Evolutionary conservation across 352 stramenopile genomes (phyloP).

Genomic region (Phytophthora citricola): DNA sequence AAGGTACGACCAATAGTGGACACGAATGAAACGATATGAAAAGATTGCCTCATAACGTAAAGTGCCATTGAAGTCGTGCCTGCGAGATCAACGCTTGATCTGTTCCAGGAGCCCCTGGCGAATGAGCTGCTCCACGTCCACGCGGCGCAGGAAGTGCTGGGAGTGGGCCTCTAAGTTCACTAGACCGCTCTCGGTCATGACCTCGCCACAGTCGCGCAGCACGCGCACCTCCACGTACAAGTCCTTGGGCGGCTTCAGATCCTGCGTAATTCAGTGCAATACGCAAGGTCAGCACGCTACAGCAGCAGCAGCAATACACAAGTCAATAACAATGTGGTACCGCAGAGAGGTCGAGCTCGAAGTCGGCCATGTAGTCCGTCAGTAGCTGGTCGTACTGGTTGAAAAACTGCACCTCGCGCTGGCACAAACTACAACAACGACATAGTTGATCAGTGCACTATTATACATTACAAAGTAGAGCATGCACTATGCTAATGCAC

Average conservation of each 20-base stretch:
- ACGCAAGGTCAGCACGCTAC: constrained; percentile 13
- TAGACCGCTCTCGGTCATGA: constrained; percentile 91
- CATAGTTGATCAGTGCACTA: background rate
- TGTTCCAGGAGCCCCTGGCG: constrained; percentile 87
- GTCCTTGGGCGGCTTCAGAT: constrained; percentile 90
- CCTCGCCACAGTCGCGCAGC: constrained; percentile 87
- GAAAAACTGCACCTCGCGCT: constrained; percentile 90
- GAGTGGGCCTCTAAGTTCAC: constrained; percentile 89
- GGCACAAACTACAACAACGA: constrained; percentile 61
- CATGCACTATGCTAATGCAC: no score
- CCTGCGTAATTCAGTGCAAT: constrained; percentile 43
- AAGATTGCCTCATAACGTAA: constrained; percentile 24
- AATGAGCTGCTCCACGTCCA: constrained; percentile 88
- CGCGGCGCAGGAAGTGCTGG: constrained; percentile 88
- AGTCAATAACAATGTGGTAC: constrained; percentile 34
- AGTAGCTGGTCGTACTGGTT: constrained; percentile 92
- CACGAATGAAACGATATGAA: constrained; percentile 28
- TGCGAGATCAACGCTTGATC: constrained; percentile 61
- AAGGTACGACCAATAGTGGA: constrained; percentile 17
- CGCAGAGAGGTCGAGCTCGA: constrained; percentile 87
- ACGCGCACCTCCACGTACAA: constrained; percentile 92
- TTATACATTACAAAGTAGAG: background rate
- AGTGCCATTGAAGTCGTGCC: constrained; percentile 13
- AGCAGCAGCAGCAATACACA: background rate
- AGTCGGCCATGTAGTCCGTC: constrained; percentile 90